phyloP scores from a whole-genome alignment of 2,329 filamentous ascomycete genomes.

The Dothistroma septosporum region DNA sequence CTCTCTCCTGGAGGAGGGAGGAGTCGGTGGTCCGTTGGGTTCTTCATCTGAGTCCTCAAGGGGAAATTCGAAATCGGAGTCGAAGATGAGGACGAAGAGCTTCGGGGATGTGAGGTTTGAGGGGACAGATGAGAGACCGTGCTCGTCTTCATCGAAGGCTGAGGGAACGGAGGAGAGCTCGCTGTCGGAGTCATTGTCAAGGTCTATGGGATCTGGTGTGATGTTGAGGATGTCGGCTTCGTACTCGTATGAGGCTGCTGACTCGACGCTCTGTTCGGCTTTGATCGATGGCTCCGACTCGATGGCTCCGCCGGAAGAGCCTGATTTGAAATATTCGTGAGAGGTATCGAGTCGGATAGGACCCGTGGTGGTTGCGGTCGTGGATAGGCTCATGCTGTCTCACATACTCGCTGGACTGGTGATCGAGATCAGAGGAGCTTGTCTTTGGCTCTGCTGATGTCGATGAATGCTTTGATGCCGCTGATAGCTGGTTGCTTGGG shows the following conservation, averaged over 20 bases:
- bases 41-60: not conserved
- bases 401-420: not conserved
- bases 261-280: not conserved
- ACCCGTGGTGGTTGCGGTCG: not conserved
- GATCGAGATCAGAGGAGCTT: not conserved
- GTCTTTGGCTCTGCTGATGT: not conserved
- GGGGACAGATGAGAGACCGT: not conserved
- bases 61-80: too few species aligned
- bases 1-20: not conserved
- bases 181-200: not conserved
- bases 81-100: too few species aligned
- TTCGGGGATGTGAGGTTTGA: not conserved
- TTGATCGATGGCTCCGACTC: not conserved
- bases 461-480: not conserved
- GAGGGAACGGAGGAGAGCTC: not conserved
- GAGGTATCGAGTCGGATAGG: not conserved
- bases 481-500: not conserved
- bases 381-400: not conserved
- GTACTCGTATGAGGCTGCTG: too few species aligned
- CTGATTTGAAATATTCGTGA: not conserved
- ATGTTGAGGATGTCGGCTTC: not conserved
- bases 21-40: not conserved
- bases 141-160: not conserved
- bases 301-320: not conserved
- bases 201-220: not conserved